A percentile compares a stretch with the other conserved stretches of the same genome.
Conservation (phyloP, 148 eudicot genomes). For the Chenopodium suecicum region DNA sequence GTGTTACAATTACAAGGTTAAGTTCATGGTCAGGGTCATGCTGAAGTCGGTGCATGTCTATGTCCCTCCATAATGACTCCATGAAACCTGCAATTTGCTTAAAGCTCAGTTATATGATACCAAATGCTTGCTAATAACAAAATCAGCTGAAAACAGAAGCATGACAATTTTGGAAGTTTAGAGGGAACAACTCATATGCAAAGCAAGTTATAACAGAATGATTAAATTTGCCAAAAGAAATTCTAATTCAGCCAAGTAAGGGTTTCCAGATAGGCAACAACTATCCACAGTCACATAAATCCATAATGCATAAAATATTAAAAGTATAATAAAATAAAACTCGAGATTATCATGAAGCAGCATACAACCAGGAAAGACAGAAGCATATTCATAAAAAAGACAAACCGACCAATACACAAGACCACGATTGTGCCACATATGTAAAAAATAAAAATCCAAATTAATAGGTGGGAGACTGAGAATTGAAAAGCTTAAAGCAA, state of each 20-base stretch:
- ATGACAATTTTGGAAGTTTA: not conserved
- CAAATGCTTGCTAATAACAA: not conserved
- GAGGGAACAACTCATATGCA: not conserved
- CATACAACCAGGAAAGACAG: too few relatives aligned
- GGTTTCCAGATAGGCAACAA: not conserved
- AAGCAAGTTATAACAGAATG: not conserved
- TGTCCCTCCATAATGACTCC: slow-evolving; percentile 96
- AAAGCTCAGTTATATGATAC: not conserved
- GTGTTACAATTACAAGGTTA: slow-evolving; percentile 70
- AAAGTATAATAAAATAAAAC: too few relatives aligned
- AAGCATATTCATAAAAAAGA: too few relatives aligned
- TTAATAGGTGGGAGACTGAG: too few relatives aligned
- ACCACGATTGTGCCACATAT: too few relatives aligned
- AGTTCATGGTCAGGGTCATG: slow-evolving; percentile 56
- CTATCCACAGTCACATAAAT: not conserved
- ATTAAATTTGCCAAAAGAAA: not conserved
- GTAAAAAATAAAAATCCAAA: too few relatives aligned
- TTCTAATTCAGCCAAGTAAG: not conserved
- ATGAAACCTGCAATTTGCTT: slow-evolving; percentile 67
- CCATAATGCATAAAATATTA: too few relatives aligned
- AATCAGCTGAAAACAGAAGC: not conserved
- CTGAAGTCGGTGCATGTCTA: slow-evolving; percentile 74
- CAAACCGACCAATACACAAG: too few relatives aligned
- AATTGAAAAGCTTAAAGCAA: too few relatives aligned
- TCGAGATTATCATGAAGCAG: too few relatives aligned